Evolutionary conservation across 768 basidiomycete species (phyloP).

Genomic region (Leccinum sublutescens): DNA sequence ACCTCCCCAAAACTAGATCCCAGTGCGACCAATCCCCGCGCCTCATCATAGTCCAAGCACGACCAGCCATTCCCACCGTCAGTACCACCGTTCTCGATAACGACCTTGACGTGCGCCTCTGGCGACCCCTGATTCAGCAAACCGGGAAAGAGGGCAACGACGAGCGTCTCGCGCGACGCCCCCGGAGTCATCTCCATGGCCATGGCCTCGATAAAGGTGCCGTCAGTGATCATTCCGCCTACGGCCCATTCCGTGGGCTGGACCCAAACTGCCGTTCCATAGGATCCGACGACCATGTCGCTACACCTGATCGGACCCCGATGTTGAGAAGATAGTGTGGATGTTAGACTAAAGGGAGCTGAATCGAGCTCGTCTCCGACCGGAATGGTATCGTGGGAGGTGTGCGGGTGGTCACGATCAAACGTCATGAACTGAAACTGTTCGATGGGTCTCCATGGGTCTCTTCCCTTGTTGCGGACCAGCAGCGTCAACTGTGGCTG

Average conservation of each 20-base stretch:
- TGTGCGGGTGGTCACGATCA: neutral
- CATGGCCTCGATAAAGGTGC: conserved; percentile 12
- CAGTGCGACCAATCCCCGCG: conserved; percentile 49
- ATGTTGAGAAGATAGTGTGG: conserved; percentile 35
- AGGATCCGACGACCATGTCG: conserved; percentile 49
- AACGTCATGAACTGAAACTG: conserved; percentile 54
- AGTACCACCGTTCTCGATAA: conserved; percentile 32
- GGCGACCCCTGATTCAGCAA: conserved; percentile 14
- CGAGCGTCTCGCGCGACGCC: conserved; percentile 39
- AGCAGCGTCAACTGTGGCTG: conserved; percentile 44
- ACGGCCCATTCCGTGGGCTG: conserved; percentile 49
- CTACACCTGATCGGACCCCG: conserved; percentile 56
- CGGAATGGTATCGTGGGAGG: conserved; percentile 5
- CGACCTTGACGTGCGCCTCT: conserved; percentile 28
- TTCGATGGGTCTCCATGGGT: conserved; percentile 55
- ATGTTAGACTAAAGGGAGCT: conserved; percentile 48
- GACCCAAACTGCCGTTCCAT: conserved; percentile 64
- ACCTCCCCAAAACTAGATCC: conserved; percentile 50
- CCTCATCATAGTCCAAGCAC: conserved; percentile 62
- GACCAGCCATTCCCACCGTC: conserved; percentile 39
- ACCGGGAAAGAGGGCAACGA: conserved; percentile 52
- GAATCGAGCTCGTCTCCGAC: conserved; percentile 30
- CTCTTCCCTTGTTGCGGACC: conserved; percentile 55
- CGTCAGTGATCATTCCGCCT: conserved; percentile 36
- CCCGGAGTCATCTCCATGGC: conserved; percentile 16